Conservation (phyloP, 163 green algal genomes). For the Volvox carteri region DNA sequence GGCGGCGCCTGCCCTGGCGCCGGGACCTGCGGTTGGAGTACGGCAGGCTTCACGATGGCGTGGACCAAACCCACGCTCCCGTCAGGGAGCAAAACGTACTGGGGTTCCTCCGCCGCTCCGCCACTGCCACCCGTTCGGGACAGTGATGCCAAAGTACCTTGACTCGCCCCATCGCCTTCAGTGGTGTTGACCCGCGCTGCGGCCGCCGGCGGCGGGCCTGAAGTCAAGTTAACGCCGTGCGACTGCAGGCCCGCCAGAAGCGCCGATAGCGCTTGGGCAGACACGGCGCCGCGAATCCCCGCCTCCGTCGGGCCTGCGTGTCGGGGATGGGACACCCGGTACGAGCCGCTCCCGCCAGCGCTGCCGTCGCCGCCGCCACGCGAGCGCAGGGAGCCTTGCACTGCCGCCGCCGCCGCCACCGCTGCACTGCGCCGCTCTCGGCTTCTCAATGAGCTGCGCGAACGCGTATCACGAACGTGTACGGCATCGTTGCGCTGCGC, state of each 20-base stretch:
- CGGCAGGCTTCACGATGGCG: constrained; percentile 24
- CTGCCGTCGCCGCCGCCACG: background rate
- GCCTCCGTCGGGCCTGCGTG: background rate
- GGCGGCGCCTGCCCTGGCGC: background rate
- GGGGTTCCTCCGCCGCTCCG: background rate
- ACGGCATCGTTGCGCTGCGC: background rate
- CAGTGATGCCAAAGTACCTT: background rate
- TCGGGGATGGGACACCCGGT: too few relatives aligned
- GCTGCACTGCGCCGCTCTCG: background rate
- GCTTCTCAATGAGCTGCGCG: background rate
- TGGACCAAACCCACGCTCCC: constrained; percentile 35
- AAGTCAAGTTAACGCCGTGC: constrained; percentile 28
- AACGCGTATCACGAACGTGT: constrained; percentile 34
- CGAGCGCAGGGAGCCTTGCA: too few relatives aligned
- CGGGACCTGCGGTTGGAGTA: background rate
- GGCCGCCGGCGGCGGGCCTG: constrained; percentile 21
- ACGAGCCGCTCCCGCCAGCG: background rate
- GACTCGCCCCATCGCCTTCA: background rate
- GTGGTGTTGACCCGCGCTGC: background rate
- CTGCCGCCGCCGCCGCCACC: background rate
- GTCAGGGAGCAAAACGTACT: constrained; percentile 47
- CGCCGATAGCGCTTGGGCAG: constrained; percentile 13
- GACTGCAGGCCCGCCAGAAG: constrained; percentile 28
- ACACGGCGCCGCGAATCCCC: background rate
- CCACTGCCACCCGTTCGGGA: background rate